Evolutionary conservation across 2,329 filamentous ascomycete species (phyloP), one percentile per base, ranked within the genome.

Genomic region (Stachybotrys echinatus): DNA sequence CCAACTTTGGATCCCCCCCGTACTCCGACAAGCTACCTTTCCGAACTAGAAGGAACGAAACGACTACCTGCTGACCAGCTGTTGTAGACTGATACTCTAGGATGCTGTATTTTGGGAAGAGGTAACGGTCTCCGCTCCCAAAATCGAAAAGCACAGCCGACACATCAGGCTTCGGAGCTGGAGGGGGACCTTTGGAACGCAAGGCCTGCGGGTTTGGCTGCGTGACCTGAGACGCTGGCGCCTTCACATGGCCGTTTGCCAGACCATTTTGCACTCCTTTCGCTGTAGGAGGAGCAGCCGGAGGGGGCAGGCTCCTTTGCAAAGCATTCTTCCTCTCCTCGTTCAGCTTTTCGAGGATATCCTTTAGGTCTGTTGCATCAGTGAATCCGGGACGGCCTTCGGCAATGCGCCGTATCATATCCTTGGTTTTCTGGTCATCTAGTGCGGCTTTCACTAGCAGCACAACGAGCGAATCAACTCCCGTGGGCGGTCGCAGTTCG

Each of bases 81-180:
- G 72, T 61, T 2, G 65, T 61, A 7, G 68, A 65, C 2, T 84
- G 71, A 60, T 82, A 84, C 62, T 94, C 88, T 46, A 92, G 65
- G 31, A 92, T 85, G 65, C 85, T 88, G 62, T 88, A 86, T 56
- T 85, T 88, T 2, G 89, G 89, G 55, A 94, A 92, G 45, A 89
- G 70, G 62, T 88, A 92, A 22, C 88, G 80, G 64, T 92, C 88
- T 43, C 87, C 87, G 3, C 74, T 82, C 31, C 84, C 84, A 63
- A 89, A 89, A 56, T 89, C 85, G 53, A 90, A 80, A 1, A 86
- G 80, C 14, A 88, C 73, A n/a, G 83, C 83, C 1, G 82, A 77
- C 42, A 85, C 77, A 50, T 85, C 84, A 22, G 79, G 78, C 56
- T 80, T 83, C 2, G 74, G 65, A 7, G 65, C 61, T 18, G 76